Evolutionary conservation across 208 protist genomes (phyloP).

Genomic region (Naegleria lovaniensis): DNA sequence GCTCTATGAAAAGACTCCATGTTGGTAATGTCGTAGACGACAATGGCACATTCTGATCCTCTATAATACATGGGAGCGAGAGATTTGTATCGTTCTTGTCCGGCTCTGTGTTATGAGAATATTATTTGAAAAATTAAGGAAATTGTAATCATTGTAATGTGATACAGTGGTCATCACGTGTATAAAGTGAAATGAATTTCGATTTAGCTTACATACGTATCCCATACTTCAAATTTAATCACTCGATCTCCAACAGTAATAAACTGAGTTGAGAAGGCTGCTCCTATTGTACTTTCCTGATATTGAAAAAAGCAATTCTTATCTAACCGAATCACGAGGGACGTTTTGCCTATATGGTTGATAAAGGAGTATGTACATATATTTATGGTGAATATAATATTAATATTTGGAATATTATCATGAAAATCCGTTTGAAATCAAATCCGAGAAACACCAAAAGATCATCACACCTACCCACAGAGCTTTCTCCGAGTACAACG

Average conservation of each 20-base stretch:
- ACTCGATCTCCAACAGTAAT: not conserved
- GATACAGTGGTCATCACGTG: too few relatives aligned
- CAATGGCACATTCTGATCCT: not conserved
- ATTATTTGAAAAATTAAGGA: too few relatives aligned
- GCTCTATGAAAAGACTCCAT: not conserved
- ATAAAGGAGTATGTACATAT: too few relatives aligned
- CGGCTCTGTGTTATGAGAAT: too few relatives aligned
- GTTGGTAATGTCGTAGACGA: slow-evolving; percentile 17
- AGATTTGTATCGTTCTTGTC: slow-evolving; percentile 10
- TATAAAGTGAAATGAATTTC: too few relatives aligned
- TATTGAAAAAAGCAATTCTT: not conserved
- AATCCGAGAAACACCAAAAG: too few relatives aligned
- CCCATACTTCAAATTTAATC: not conserved
- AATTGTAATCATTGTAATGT: not conserved
- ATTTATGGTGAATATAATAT: too few relatives aligned
- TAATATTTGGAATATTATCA: too few relatives aligned
- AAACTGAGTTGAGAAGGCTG: not conserved
- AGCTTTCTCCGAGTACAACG: not conserved
- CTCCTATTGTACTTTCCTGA: not conserved
- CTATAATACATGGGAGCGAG: not conserved
- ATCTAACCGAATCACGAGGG: not conserved
- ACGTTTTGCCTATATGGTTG: not conserved
- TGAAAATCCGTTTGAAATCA: too few relatives aligned
- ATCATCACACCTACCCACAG: slow-evolving; percentile 56
- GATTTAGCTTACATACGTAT: not conserved